A percentile compares a stretch with the other conserved stretches of the same genome.
These are phyloP conservation scores for Stephania yunnanensis DNA, from an alignment of 164 flowering plant species.

Conservation along the genomic window DNA sequence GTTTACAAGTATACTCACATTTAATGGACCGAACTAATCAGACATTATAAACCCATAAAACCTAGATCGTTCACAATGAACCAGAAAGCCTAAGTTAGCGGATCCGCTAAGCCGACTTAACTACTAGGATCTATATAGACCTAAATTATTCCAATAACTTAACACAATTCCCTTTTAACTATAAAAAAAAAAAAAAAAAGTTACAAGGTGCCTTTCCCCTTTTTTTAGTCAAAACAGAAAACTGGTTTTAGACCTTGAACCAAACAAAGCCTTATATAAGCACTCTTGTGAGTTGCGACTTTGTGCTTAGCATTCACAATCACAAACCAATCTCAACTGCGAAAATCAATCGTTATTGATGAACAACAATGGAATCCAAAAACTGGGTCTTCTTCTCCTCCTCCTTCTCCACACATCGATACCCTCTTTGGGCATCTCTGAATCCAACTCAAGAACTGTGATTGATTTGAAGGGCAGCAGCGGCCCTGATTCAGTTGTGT, in stretches of 20 bases:
- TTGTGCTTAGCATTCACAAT: neutral
- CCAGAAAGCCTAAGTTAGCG: too few relatives aligned
- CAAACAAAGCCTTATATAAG: neutral
- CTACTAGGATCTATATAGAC: too few relatives aligned
- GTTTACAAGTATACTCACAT: too few relatives aligned
- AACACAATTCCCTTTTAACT: too few relatives aligned
- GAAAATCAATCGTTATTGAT: neutral
- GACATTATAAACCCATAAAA: too few relatives aligned
- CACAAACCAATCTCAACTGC: neutral
- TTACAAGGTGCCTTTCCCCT: too few relatives aligned
- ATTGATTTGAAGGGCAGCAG: conserved; percentile 47
- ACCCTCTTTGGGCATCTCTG: conserved; percentile 1
- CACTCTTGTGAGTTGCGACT: neutral
- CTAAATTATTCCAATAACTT: too few relatives aligned
- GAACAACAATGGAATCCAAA: neutral
- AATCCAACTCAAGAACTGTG: conserved; percentile 22
- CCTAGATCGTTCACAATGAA: too few relatives aligned
- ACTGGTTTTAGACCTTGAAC: neutral
- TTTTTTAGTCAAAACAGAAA: too few relatives aligned
- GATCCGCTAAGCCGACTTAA: too few relatives aligned
- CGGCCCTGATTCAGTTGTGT: conserved; percentile 54
- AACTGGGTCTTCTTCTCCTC: conserved; percentile 13
- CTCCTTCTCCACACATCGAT: conserved; percentile 3
- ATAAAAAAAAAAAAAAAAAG: too few relatives aligned
- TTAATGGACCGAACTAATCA: too few relatives aligned